Evolutionary conservation across 768 basidiomycete genomes (phyloP), one percentile per base, ranked within the genome.

Genomic region (Dioszegia crocea): DNA sequence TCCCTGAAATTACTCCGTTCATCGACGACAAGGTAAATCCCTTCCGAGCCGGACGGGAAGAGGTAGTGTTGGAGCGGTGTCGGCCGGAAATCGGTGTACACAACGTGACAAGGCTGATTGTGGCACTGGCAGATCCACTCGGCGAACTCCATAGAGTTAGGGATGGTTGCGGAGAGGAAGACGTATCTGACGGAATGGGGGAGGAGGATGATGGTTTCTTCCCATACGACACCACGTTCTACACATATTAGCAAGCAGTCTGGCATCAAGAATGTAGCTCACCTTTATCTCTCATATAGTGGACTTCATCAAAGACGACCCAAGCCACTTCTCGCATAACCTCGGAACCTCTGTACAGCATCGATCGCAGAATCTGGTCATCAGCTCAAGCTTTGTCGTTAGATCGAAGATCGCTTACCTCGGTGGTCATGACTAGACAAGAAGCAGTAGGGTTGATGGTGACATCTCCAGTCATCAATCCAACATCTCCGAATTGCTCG

Each of bases 311-410:
- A 76, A 98, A 99, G 64, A 99, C 85, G 57, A 98, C 94, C 96
- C 96, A 99, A 0, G 93, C 92, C n/a, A 99, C 94, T 80, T 99
- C 96, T 57, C 96, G 89, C 88, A 98, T 93, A 65, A 99, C 88
- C 80, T 99, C 96, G 3, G 92, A 97, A 38, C 96, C 96, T 54
- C 96, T 87, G 74, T 99, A 99, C 26, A 99, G 80, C 94, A 99
- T 99, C 4, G 93, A 97, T 19, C 96, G 86, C 51, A 99, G 77
- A 85, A 99, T 98, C 92, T 98, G 62, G 27, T 4, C 21, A 12
- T 58, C 27, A 49, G 46, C 45, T 56, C 30, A 1, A 21, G 2
- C 2, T 4, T 19, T 24, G 14, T 19, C 12, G n/a, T 24, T 10
- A 5, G 49, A 17, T 23, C 26, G 12, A 29, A 29, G 14, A 31